Percentiles rank a stretch among this genome's conserved stretches.
phyloP scores from a whole-genome alignment of 164 flowering plant genomes.

The Litsea cubeba region DNA sequence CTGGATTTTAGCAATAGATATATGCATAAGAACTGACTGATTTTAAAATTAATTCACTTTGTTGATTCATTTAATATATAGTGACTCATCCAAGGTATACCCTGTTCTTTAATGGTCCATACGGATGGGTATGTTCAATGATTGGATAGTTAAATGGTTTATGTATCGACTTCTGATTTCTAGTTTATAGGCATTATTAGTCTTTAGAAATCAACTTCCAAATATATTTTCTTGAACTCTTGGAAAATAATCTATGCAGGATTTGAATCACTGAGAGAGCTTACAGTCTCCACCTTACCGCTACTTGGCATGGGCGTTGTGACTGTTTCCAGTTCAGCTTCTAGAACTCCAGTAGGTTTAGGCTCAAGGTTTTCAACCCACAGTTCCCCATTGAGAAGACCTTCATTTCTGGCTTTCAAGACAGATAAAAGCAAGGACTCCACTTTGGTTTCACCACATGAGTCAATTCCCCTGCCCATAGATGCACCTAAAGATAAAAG shows the following conservation, averaged over 20 bases:
- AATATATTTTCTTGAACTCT: no score
- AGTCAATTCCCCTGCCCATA: conserved; percentile 37
- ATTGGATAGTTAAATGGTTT: not conserved
- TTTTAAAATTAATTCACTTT: no score
- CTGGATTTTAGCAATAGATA: no score
- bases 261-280: conserved; percentile 7
- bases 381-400: conserved; percentile 15
- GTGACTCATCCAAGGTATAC: no score
- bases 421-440: conserved; percentile 34
- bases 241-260: conserved; percentile 15
- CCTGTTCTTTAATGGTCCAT: no score
- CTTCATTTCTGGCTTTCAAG: conserved; percentile 15
- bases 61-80: no score
- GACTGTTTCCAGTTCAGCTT: conserved; percentile 72
- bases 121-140: no score
- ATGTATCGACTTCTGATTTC: not conserved
- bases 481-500: conserved; percentile 37
- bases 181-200: not conserved
- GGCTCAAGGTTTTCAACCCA: conserved; percentile 29
- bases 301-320: conserved; percentile 89
- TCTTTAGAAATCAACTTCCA: not conserved
- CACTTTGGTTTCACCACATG: conserved; percentile 41
- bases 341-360: conserved; percentile 59
- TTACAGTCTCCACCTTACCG: not conserved
- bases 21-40: no score